phyloP scores from a whole-genome alignment of 192 early-diverging fungal species.

The Rhizophagus sp. region DNA sequence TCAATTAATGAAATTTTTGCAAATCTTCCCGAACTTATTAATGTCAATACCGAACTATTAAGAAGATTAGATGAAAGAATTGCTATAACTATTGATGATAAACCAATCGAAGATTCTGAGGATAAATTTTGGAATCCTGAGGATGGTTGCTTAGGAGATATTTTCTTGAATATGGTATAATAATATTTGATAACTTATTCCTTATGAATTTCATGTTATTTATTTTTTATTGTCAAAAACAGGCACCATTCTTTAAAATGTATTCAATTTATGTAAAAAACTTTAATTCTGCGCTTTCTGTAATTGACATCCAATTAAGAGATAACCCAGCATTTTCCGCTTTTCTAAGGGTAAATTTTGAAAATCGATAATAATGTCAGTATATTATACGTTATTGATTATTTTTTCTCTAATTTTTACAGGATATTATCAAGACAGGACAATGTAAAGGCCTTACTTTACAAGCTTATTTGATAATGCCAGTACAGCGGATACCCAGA shows the following conservation, averaged over 20 bases:
- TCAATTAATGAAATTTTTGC: constrained; percentile 66
- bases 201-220: not conserved
- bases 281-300: constrained; percentile 67
- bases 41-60: constrained; percentile 59
- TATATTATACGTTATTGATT: constrained; percentile 36
- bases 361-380: not conserved
- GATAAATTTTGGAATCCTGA: constrained; percentile 37
- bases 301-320: constrained; percentile 50
- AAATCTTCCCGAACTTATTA: constrained; percentile 64
- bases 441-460: constrained; percentile 56
- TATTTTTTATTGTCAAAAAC: not conserved
- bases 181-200: constrained; percentile 8
- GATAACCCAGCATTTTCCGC: constrained; percentile 39
- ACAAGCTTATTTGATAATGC: constrained; percentile 81
- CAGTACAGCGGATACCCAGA: constrained; percentile 88
- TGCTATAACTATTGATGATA: constrained; percentile 33
- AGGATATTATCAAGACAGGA: constrained; percentile 49
- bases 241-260: constrained; percentile 74
- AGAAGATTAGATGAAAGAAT: constrained; percentile 60
- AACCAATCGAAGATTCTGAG: constrained; percentile 26
- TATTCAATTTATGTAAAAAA: constrained; percentile 88
- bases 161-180: constrained; percentile 69
- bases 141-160: constrained; percentile 61
- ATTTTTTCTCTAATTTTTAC: constrained; percentile 50
- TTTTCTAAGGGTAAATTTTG: constrained; percentile 37